Percentiles rank a stretch among this genome's conserved stretches.
phyloP scores from a whole-genome alignment of 2,329 filamentous ascomycete species.

The Juglanconis oblonga region DNA sequence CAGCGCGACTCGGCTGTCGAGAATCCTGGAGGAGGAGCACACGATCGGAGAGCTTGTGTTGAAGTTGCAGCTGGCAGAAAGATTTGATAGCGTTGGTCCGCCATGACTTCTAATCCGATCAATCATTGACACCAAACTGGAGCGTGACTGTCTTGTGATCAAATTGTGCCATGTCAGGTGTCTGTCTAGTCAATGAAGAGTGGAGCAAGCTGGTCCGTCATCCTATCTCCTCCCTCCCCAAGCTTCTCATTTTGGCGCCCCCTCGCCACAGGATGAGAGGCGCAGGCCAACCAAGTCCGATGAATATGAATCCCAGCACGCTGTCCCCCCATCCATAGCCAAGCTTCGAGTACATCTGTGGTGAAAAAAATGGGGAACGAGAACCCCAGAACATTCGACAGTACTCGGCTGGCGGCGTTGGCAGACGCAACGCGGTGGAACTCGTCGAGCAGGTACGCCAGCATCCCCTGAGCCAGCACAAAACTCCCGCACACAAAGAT shows the following conservation, averaged over 20 bases:
- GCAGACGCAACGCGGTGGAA: slow-evolving; percentile 33
- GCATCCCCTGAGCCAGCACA: slow-evolving; percentile 49
- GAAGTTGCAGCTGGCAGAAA: background rate
- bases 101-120: no score
- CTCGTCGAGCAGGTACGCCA: slow-evolving; percentile 56
- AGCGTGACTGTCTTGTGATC: no score
- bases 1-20: no score
- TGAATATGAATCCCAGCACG: slow-evolving; percentile 41
- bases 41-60: background rate
- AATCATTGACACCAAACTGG: no score
- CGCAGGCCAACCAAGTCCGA: slow-evolving; percentile 41
- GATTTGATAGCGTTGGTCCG: no score
- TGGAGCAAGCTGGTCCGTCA: no score
- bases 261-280: slow-evolving; percentile 28
- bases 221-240: background rate
- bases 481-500: slow-evolving; percentile 54
- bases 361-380: slow-evolving; percentile 53
- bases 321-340: slow-evolving; percentile 42
- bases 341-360: slow-evolving; percentile 31
- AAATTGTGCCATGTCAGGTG: no score
- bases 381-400: slow-evolving; percentile 52
- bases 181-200: no score
- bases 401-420: slow-evolving; percentile 50
- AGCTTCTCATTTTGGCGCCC: slow-evolving; percentile 5
- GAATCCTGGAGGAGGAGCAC: slow-evolving; percentile 1